Evolutionary conservation across 176 grass and related monocot genomes (phyloP).

Genomic region (Aegilops longissima): DNA sequence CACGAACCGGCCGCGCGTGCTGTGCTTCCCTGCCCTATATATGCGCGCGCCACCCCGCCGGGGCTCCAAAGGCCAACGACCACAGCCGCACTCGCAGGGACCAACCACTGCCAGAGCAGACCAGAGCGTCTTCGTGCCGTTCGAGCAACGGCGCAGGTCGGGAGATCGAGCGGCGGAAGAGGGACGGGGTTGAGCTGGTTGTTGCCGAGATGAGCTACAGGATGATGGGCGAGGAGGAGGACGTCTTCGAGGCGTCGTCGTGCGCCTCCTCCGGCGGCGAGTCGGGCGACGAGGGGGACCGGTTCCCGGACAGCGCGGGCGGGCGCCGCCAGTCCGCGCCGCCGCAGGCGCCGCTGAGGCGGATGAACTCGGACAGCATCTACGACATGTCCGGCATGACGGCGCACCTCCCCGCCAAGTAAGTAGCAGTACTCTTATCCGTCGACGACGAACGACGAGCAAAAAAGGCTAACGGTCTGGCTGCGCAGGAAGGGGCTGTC

Average conservation of each 20-base stretch:
- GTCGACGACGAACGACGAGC: too few relatives aligned
- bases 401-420: conserved; percentile 61
- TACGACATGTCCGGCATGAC: conserved; percentile 67
- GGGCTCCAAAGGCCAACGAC: background rate
- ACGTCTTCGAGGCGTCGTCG: conserved; percentile 31
- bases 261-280: conserved; percentile 47
- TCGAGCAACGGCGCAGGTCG: background rate
- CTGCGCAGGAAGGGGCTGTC: conserved; percentile 73
- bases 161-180: background rate
- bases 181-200: background rate
- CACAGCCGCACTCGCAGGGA: background rate
- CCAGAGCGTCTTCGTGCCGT: background rate
- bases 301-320: conserved; percentile 7
- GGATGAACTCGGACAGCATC: conserved; percentile 52
- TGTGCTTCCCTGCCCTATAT: background rate
- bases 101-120: background rate
- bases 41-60: conserved; percentile 1
- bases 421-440: conserved; percentile 14
- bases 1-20: background rate
- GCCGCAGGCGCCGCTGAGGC: conserved; percentile 29
- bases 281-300: conserved; percentile 37
- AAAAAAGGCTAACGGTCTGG: background rate
- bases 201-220: conserved; percentile 22
- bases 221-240: conserved; percentile 23
- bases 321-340: conserved; percentile 24